Percentiles rank a stretch among this genome's conserved stretches.
Evolutionary conservation across 257 asterid species (phyloP).

Genomic region (Solanum bukasovii): DNA sequence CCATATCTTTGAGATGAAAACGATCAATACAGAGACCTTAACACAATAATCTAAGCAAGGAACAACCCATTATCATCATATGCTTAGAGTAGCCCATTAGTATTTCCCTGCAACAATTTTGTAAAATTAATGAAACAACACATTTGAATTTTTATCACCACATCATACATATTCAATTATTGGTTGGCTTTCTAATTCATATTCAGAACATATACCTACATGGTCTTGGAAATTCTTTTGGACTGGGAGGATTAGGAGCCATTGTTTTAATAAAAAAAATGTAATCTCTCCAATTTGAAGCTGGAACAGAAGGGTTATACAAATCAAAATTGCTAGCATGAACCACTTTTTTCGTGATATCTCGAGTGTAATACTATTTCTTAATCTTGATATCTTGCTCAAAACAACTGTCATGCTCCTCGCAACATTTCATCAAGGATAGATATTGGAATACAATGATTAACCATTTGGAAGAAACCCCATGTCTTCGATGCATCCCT

Average conservation of each 20-base stretch:
- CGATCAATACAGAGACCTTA: too few relatives aligned
- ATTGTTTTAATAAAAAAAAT: background rate
- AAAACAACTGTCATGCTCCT: slow-evolving; percentile 6
- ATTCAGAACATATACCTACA: slow-evolving; percentile 26
- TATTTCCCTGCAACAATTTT: too few relatives aligned
- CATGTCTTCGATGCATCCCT: background rate
- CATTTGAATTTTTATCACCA: too few relatives aligned
- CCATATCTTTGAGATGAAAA: too few relatives aligned
- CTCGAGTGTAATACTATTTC: background rate
- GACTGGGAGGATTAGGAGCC: too few relatives aligned
- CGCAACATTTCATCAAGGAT: slow-evolving; percentile 19
- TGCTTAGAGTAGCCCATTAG: too few relatives aligned
- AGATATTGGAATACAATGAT: background rate
- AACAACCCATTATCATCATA: too few relatives aligned
- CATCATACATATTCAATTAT: too few relatives aligned
- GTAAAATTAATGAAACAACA: too few relatives aligned
- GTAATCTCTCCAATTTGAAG: slow-evolving; percentile 38
- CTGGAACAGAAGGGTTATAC: slow-evolving; percentile 1
- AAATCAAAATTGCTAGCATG: slow-evolving; percentile 43
- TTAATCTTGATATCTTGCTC: background rate
- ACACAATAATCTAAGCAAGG: too few relatives aligned
- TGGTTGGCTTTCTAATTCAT: too few relatives aligned
- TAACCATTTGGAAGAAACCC: background rate
- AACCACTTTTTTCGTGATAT: slow-evolving; percentile 21
- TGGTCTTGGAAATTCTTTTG: slow-evolving; percentile 16